Evolutionary conservation across 2,329 filamentous ascomycete genomes (phyloP), one percentile per base, ranked within the genome.

Genomic region (Ceratocystis alfenasii): DNA sequence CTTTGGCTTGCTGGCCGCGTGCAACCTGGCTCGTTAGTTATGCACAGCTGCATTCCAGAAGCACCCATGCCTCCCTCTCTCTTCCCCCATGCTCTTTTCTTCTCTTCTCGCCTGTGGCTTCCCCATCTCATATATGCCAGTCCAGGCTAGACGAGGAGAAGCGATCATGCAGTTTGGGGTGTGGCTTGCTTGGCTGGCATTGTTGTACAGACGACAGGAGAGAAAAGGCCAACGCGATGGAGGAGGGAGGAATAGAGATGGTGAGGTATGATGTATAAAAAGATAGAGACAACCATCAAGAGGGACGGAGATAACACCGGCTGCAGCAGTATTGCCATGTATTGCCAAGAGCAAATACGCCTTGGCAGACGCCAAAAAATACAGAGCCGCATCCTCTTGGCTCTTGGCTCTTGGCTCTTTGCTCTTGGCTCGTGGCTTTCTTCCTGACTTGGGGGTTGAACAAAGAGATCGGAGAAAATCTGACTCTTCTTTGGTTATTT

Each of bases 151-250:
- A 59, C n/a, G 28, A 33, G 15, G n/a, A 59, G 33, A 50, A 50
- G n/a, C 22, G n/a, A 36, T 36, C 15, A 36, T 59, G 28, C 28
- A 33, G n/a, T n/a, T 17, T 10, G 12, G 53, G 15, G 28, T 1
- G 7, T n/a, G 53, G 53, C 53, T 30, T 25, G 5, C 53, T 36
- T 59, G 53, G 28, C 53, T 59, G 28, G 53, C 53, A 59, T 59
- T 59, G 53, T 33, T 59, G 53, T 30, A 33, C 25, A 30, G 48
- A 30, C 17, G 53, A 36, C 17, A 50, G 48, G 53, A 36, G 15
- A 50, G 48, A 1, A 53, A 25, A 22, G 25, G 48, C 2, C 36
- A 12, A 15, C 36, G 36, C 36, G 36, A 15, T 12, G 10, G 12
- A 41, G 36, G 36, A 41, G 36, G 36, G 12, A 41, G 10, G 36